Evolutionary conservation across 139 green algal genomes (phyloP), one percentile per base, ranked within the genome.

Genomic region (Chara braunii): DNA sequence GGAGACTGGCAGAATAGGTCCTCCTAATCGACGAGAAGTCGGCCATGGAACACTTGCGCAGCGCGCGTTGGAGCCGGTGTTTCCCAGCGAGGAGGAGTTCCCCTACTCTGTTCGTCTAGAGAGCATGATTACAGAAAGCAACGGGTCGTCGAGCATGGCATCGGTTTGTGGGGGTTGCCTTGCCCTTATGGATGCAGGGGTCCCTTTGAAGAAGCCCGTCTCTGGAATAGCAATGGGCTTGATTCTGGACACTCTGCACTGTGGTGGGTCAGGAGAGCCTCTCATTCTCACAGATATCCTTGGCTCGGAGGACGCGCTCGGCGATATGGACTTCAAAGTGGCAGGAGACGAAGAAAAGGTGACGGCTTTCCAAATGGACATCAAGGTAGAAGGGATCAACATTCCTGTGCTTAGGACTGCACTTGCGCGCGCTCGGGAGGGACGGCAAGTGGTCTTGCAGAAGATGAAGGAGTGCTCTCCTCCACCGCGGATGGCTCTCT

Each of bases 291-390:
- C 85, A 0, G 93, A 99, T 77, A 99, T 99, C 75, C 81, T 95
- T 51, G 90, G 89, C 35, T 81, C 62, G 14, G 93, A 99, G 75
- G 93, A 99, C 52, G 85, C 87, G 0, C 78, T 98, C 53, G 93
- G 93, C 0, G 90, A 98, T 78, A 99, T 99, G 93, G 93, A 99
- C 72, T 98, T 98, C 81, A 99, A 99, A 77, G 60, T 74, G 9
- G 67, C 44, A 14, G 72, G 61, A 67, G 68, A 76, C 48, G 78
- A 64, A 2, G 60, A 85, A 5, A 64, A 62, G 33, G 82, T 98
- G 54, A 95, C 86, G 12, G 92, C 92, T 4, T 95, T 99, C 81
- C 93, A 98, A 37, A 75, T 75, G 67, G 67, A 75, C 33, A 75
- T 96, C 74, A 96, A 96, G 81, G 88, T 94, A 43, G 37, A 1